Conservation (phyloP, 441 rosid species). For the Populus hybrid region DNA sequence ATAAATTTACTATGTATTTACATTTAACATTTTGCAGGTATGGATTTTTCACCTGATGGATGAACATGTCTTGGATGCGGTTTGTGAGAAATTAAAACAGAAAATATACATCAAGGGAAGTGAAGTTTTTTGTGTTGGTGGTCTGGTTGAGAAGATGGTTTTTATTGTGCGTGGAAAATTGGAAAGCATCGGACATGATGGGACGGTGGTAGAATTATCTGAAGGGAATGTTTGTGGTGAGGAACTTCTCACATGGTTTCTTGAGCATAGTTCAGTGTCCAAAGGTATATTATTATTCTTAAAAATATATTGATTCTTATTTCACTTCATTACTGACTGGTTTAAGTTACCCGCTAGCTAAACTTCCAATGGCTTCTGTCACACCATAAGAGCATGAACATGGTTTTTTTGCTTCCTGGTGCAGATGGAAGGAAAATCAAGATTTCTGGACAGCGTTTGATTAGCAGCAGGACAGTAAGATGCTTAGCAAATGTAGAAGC, state of each 20-base stretch:
- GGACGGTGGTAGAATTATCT: constrained; percentile 32
- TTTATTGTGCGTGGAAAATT: constrained; percentile 78
- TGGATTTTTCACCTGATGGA: constrained; percentile 71
- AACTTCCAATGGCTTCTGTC: neutral
- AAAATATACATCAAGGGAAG: constrained; percentile 65
- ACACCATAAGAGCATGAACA: neutral
- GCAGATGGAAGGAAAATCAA: constrained; percentile 55
- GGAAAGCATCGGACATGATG: constrained; percentile 65
- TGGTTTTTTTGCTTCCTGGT: constrained; percentile 10
- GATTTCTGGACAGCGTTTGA: constrained; percentile 43
- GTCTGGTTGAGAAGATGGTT: constrained; percentile 71
- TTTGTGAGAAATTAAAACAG: constrained; percentile 70
- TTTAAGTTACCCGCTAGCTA: neutral
- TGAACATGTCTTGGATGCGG: constrained; percentile 64
- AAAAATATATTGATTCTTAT: neutral
- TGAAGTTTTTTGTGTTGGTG: constrained; percentile 46
- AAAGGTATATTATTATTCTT: constrained; percentile 34
- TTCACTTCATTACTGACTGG: neutral
- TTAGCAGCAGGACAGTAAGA: constrained; percentile 54
- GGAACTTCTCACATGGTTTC: constrained; percentile 89
- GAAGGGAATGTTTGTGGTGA: constrained; percentile 85
- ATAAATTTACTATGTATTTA: neutral
- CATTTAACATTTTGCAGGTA: constrained; percentile 42
- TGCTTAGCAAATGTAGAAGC: constrained; percentile 83
- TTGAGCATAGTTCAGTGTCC: constrained; percentile 62